Evolutionary conservation across 164 flowering plant species (phyloP), one percentile per base, ranked within the genome.

Genomic region (Nelumbo lutea): DNA sequence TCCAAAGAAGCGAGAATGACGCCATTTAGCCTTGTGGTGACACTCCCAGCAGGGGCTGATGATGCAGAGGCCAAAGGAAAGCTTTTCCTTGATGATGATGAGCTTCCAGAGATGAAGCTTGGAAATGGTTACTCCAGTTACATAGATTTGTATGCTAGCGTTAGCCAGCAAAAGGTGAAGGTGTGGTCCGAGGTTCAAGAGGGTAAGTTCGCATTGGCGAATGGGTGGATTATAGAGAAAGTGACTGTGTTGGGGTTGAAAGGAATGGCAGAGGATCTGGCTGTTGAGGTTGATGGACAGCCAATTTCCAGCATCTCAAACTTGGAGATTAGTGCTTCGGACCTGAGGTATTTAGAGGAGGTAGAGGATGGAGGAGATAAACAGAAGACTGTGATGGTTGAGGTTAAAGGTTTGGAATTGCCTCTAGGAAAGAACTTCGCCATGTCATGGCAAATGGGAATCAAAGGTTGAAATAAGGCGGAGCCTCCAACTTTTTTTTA

Each of bases 1-100:
- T 81, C 93, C 0, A 85, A 81, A 68, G 93, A 84, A 72, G 93
- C 95, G 4, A 80, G 93, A 68, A 77, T 14, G 69, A 90, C 96
- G 0, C 88, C 94, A 0, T 91, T 81, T 46, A 83, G 65, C 70
- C 87, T 87, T 11, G 70, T 84, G 2, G 85, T 88, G 6, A 75
- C 90, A 27, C 87, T 89, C 82, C 89, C 90, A 0, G 79, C 85
- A 0, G 90, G 89, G 5, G 80, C 79, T 5, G 58, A 41, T 1
- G 80, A 72, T 14, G 88, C 81, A 11, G 70, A 77, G 45, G 92
- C 92, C 3, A 77, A 68, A 64, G 90, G 96, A 27, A 76, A 74
- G 64, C 74, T 88, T 14, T 90, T 75, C 75, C 78, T 90, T 9
- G 89, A 90, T 27, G 80, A 90, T 2, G 96, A 88, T 51, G 89